Base-by-base conservation (phyloP, 768 basidiomycete species). In the Tremella yokohamensis region DNA sequence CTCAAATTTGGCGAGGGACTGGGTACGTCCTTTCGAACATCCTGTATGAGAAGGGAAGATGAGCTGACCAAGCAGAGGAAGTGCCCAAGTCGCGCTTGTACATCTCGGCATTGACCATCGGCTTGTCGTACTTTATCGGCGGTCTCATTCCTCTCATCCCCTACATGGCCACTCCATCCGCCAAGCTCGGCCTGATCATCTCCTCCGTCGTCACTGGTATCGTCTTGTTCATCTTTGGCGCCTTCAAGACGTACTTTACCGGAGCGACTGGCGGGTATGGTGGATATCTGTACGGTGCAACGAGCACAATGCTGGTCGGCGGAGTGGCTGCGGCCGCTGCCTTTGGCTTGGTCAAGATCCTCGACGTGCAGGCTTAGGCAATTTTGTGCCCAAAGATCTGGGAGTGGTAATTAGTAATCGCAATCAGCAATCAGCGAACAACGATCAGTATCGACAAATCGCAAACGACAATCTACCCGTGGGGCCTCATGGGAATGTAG, bases 1-100 rank as follows among this genome's bases (percentile, higher is more conserved):
- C 83, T 98, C 66, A 96, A 90, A 78, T 97, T 97, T 65, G 93
- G 93, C n/a, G 87, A 89, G 74, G 90, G 92, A 16, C 72, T 96
- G 52, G 88, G 88, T 89, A 70, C 61, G 85, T 80, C 0, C 13
- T 11, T 26, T n/a, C n/a, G n/a, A 49, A 20, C 16, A 40, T 18
- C 18, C 39, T 18, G 18, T 40, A 40, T 40, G 39, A 18, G 39
- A 45, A 8, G 4, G 7, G n/a, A 45, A 45, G 22, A 15, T 34
- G 11, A 6, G 42, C 42, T 45, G 4, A 45, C 42, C 4, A 45
- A 45, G 52, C 73, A 87, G 93, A 96, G 82, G 94, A 98, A 77
- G 83, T 96, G 37, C 89, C 93, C 0, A 84, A 84, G 16, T 81
- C 82, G 19, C 83, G 96, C 24, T 80, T 96, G 63, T 97, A 91